Base-by-base conservation (phyloP, 2,329 filamentous ascomycete species). In the Claviceps sp. region DNA sequence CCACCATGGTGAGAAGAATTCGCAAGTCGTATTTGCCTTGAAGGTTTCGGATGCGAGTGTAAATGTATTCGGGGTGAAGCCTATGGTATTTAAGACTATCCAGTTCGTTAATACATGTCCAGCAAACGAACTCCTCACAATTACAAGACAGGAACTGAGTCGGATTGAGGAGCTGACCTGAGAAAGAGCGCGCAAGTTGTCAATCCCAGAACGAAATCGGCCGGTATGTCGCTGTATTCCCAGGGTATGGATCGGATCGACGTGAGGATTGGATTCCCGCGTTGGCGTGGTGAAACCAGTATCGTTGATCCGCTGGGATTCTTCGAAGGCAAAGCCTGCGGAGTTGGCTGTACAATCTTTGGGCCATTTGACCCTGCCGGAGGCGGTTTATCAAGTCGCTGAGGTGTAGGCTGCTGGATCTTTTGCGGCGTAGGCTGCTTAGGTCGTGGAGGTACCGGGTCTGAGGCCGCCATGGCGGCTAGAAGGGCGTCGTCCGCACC, bases 171-270 rank as follows among this genome's bases (percentile, higher is more conserved):
- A 24, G 14, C 58, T 43, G 47, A 73, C 73, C 73, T 94, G 43
- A 98, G 73, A 64, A 97, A 98, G 5, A 98, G 76, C 0, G 88
- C 90, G 62, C 91, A 95, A 6, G 90, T 95, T 0, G 89, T 95
- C 43, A 79, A 65, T 0, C 93, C 91, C 24, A 97, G 74, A 8
- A 91, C 85, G 66, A 94, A 98, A 70, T 98, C 93, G 36, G 91
- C 88, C 1, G 86, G 84, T n/a, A 95, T 95, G 62, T 97, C 91
- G 55, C 88, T 90, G 67, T 95, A 97, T 68, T 98, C 93, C 93
- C 93, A 98, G 0, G 89, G 80, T 54, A 94, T 76, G 1, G 85
- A 83, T 54, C 85, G 84, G 60, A 98, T 79, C 67, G 84, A 81
- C 51, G 87, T 85, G 34, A 98, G 72, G 48, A 97, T 86, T 0